Base-by-base conservation (phyloP, 306 rosid genomes). In the Pterocarpus macrocarpus region DNA sequence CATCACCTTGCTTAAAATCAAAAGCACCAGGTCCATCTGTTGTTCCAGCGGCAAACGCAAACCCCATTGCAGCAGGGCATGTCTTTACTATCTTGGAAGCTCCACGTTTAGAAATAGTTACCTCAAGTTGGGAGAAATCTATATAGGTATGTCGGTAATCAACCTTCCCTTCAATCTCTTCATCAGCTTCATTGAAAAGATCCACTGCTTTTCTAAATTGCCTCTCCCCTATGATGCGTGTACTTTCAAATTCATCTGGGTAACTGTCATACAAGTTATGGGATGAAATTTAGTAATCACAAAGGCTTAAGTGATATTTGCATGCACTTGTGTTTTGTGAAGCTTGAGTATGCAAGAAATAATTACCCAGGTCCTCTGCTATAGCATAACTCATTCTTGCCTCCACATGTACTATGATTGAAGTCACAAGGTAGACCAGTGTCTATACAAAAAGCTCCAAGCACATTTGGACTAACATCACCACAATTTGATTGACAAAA, bases 1-100 rank as follows among this genome's bases (percentile, higher is more conserved):
- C 89, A 82, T 94, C 97, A 41, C 97, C 98, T 87, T 94, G 98
- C 81, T 65, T 86, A 87, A 92, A 92, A 86, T 92, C 97, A 84
- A 94, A 94, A 62, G 98, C 94, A 73, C 98, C 97, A 44, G 98
- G 98, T 56, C 98, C 98, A 80, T 94, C 98, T 15, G 97, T 94
- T 69, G 97, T 94, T 85, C 98, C 98, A 16, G 98, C 98, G 7
- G 94, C 98, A 91, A 92, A 94, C 76, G 90, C 92, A 80, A 92
- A 90, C 43, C 98, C 98, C 98, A 94, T 94, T 52, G 98, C 96
- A 44, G 98, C 97, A 36, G 98, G 97, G 77, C 98, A 94, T 66
- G 98, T 94, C 81, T 89, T 90, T 57, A 85, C 92, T 68, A 81
- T 87, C 81, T 92, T 73, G 12, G 84, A 53, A 79, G 73, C 85